Evolutionary conservation across 2,329 filamentous ascomycete genomes (phyloP).

Genomic region (Exutisphaerella laricina): DNA sequence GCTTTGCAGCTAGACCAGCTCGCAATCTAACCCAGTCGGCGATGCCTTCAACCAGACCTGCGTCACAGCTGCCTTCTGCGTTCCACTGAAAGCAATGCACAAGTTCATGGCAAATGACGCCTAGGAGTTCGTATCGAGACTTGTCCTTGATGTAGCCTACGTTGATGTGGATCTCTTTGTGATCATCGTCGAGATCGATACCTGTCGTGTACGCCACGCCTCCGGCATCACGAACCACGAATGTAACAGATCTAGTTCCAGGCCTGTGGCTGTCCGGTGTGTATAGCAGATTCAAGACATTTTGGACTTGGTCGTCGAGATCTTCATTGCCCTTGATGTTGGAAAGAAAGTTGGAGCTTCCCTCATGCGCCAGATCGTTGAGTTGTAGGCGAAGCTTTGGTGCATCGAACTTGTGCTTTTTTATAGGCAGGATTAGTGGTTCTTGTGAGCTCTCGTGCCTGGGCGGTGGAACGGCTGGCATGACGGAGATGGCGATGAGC

Average conservation of each 20-base stretch:
- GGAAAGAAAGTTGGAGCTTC: conserved; percentile 61
- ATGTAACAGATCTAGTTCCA: conserved; percentile 76
- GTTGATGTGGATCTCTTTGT: conserved; percentile 90
- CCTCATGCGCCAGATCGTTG: conserved; percentile 50
- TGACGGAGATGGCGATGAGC: no score
- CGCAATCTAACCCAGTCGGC: conserved; percentile 87
- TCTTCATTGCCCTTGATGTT: conserved; percentile 58
- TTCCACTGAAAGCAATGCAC: conserved; percentile 93
- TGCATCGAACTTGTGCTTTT: conserved; percentile 33
- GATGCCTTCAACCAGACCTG: conserved; percentile 81
- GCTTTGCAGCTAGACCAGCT: conserved; percentile 66
- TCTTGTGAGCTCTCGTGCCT: conserved; percentile 14
- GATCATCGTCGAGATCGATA: conserved; percentile 69
- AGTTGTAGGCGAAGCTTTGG: conserved; percentile 45
- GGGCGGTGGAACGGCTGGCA: conserved; percentile 7
- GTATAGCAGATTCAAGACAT: conserved; percentile 71
- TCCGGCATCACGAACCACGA: conserved; percentile 70
- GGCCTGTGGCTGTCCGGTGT: conserved; percentile 40
- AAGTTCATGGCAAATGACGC: conserved; percentile 85
- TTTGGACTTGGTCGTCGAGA: conserved; percentile 57
- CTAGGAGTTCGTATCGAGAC: conserved; percentile 59
- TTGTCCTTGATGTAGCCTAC: conserved; percentile 61
- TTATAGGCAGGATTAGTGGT: conserved; percentile 18
- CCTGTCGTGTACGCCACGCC: conserved; percentile 89
- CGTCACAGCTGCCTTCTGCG: conserved; percentile 49